These are phyloP conservation scores for Amylocarpus encephaloides DNA, from an alignment of 2,329 filamentous ascomycete species.

Conservation along the genomic window DNA sequence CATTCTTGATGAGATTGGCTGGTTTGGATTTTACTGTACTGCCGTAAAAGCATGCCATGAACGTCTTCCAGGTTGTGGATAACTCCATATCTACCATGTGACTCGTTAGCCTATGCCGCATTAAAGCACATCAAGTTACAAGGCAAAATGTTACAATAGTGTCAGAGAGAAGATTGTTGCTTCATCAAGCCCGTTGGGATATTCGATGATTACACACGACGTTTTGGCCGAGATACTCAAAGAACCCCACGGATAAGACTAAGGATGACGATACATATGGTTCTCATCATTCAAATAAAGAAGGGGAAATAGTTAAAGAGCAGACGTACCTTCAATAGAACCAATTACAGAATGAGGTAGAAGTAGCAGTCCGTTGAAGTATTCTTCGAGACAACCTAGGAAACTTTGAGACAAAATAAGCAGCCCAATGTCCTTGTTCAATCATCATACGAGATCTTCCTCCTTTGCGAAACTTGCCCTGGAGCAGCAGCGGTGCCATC, in stretches of 20 bases:
- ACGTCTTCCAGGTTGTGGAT: too few relatives aligned
- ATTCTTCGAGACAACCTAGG: background rate
- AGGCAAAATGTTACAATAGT: slow-evolving; percentile 1
- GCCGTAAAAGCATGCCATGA: too few relatives aligned
- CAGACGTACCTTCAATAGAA: background rate
- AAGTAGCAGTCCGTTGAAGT: background rate
- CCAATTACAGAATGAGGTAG: background rate
- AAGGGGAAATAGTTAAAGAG: background rate
- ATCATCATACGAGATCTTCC: slow-evolving; percentile 42
- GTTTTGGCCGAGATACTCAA: slow-evolving; percentile 26
- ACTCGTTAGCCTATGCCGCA: background rate
- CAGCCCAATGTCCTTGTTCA: slow-evolving; percentile 31
- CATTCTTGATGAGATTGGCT: background rate
- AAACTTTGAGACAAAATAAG: background rate
- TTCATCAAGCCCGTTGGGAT: slow-evolving; percentile 38
- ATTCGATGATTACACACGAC: background rate
- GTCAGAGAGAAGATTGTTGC: slow-evolving; percentile 47
- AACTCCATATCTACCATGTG: background rate
- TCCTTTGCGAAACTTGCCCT: slow-evolving; percentile 35
- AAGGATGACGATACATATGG: slow-evolving; percentile 88
- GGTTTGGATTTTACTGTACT: too few relatives aligned
- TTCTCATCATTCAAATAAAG: slow-evolving; percentile 67
- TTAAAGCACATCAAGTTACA: background rate
- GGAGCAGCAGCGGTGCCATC: slow-evolving; percentile 22
- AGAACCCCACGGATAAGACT: slow-evolving; percentile 53